phyloP scores from a whole-genome alignment of 208 protist genomes.

The Leishmania major region DNA sequence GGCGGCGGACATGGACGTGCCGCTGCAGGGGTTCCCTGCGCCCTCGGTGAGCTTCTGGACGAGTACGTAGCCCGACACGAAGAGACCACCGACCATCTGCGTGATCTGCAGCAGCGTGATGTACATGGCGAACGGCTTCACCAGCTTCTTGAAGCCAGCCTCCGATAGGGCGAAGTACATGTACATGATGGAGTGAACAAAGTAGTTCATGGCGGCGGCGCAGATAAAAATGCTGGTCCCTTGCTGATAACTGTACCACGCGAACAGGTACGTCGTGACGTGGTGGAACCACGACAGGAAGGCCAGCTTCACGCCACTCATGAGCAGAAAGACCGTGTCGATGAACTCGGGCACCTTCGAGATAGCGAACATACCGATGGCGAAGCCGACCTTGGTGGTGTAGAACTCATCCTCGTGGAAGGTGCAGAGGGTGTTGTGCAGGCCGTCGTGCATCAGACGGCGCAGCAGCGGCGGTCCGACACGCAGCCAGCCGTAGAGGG shows the following conservation, averaged over 20 bases:
- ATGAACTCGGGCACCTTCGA: slow-evolving; percentile 89
- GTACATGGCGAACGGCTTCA: slow-evolving; percentile 82
- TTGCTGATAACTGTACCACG: slow-evolving; percentile 80
- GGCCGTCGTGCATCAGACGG: slow-evolving; percentile 29
- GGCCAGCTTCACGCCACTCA: slow-evolving; percentile 70
- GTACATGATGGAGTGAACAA: slow-evolving; percentile 96
- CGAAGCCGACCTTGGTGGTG: slow-evolving; percentile 68
- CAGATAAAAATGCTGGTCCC: slow-evolving; percentile 64
- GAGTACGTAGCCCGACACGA: slow-evolving; percentile 64
- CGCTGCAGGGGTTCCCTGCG: slow-evolving; percentile 5
- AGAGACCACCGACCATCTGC: slow-evolving; percentile 93
- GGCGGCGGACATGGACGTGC: slow-evolving; percentile 41
- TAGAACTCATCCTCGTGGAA: slow-evolving; percentile 66
- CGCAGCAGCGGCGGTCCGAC: slow-evolving; percentile 48
- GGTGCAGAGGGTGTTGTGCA: slow-evolving; percentile 75
- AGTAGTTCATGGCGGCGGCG: slow-evolving; percentile 92
- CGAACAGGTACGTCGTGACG: slow-evolving; percentile 89
- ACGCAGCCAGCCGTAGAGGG: slow-evolving; percentile 65
- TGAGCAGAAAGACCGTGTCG: slow-evolving; percentile 84
- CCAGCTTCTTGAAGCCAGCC: slow-evolving; percentile 61
- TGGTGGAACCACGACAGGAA: slow-evolving; percentile 94
- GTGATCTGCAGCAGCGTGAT: slow-evolving; percentile 90
- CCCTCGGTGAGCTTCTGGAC: slow-evolving; percentile 35
- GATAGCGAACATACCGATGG: slow-evolving; percentile 76
- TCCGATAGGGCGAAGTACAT: slow-evolving; percentile 92